Base-by-base conservation (phyloP, 2,329 filamentous ascomycete species). In the Penicillium hesseltinei region DNA sequence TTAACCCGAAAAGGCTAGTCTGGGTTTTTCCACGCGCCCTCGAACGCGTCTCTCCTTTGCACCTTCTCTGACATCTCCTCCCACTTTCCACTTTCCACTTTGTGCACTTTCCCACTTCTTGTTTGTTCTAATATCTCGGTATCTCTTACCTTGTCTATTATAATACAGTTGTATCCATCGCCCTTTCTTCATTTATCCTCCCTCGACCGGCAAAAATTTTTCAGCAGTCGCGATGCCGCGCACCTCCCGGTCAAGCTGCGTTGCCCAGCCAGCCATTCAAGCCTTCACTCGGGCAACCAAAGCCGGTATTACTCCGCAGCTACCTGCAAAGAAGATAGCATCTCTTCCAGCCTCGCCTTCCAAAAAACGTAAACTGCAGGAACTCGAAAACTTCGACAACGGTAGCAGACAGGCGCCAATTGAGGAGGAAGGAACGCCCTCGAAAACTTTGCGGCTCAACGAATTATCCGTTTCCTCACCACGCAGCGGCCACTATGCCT, bases 261-360 rank as follows among this genome's bases (percentile, higher is more conserved):
- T 73, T 64, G 67, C 70, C 47, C 64, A 66, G 60, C 62, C 64
- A 72, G 80, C 72, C 66, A 77, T 81, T 46, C 73, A 75, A 62
- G 70, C 68, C 56, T 81, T 80, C 62, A 71, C 77, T 57, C 75
- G 72, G 62, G 67, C 78, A 56, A 76, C 74, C 45, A 80, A 81
- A 63, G 71, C 76, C 39, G 72, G 72, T 6, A 57, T 70, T 19
- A 53, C 64, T 48, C 51, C 65, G 23, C 71, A 71, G 52, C 52
- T 66, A 17, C 65, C 73, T 17, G 62, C 63, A 4, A 73, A 75
- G 54, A 75, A 77, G 58, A 39, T 61, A 29, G 57, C 60, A n/a
- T 54, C 64, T 51, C 64, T 71, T 29, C 62, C 70, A 35, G 64
- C 67, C 48, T 70, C 73, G 36, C 74, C 74, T 55, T 74, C 73